phyloP scores from a whole-genome alignment of 371 early-diverging fungal species.

The Apophysomyces ossiformis region DNA sequence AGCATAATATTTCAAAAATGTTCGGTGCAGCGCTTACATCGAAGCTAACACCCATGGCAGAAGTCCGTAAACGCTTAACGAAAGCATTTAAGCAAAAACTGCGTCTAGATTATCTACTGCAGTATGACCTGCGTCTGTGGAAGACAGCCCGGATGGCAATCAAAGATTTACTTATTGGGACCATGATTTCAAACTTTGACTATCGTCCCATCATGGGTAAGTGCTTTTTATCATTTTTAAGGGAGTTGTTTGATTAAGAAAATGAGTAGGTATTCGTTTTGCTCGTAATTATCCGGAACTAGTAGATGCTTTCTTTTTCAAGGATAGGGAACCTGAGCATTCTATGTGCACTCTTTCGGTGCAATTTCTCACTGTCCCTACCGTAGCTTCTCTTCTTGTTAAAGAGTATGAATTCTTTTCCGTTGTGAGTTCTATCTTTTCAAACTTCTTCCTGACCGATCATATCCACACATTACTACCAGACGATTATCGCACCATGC shows the following conservation, averaged over 20 bases:
- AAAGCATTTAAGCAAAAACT: constrained; percentile 53
- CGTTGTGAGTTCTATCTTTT: constrained; percentile 68
- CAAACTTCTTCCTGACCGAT: constrained; percentile 73
- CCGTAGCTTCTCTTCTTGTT: constrained; percentile 82
- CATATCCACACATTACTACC: constrained; percentile 41
- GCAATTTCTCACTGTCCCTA: constrained; percentile 94
- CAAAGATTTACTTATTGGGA: constrained; percentile 85
- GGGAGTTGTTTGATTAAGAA: not conserved
- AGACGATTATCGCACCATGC: constrained; percentile 44
- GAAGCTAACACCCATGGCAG: constrained; percentile 10
- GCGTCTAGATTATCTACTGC: constrained; percentile 82
- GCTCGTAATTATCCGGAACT: constrained; percentile 82
- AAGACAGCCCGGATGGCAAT: constrained; percentile 80
- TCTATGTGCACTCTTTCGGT: constrained; percentile 89
- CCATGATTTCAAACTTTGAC: constrained; percentile 77
- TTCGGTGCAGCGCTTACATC: constrained; percentile 26
- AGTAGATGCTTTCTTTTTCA: constrained; percentile 75
- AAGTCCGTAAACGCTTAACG: constrained; percentile 24
- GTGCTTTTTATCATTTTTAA: constrained; percentile 2
- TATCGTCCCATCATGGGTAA: constrained; percentile 80
- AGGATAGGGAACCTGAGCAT: constrained; percentile 88
- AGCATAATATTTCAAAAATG: constrained; percentile 27
- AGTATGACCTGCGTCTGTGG: constrained; percentile 88
- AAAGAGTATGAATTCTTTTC: constrained; percentile 78
- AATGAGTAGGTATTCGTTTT: constrained; percentile 60